Evolutionary conservation across 805 yeast genomes (phyloP), one percentile per base, ranked within the genome.

Genomic region (Candida takata): DNA sequence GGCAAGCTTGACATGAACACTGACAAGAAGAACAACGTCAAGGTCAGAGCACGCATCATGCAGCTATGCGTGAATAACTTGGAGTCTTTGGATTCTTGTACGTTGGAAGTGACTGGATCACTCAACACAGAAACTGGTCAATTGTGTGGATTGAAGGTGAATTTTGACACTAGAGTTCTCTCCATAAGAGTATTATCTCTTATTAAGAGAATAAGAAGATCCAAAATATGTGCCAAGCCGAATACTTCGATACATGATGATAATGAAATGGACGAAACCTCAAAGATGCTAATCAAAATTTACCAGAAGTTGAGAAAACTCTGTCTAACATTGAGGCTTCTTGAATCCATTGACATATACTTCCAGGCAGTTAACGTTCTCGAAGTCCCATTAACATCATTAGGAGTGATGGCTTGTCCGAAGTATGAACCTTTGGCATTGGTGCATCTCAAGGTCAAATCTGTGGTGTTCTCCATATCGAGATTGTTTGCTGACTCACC

Each of bases 401-500:
- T 33, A 4, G 40, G 40, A 15, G 36, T 50, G 5, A 39, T 48
- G 4, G 32, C 28, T 8, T 50, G 56, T 27, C 42, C 42, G 4
- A 24, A 41, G n/a, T 53, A 51, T 26, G 25, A 40, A 4, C 56
- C 57, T 8, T 15, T 43, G 21, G 52, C 45, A 0, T 36, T 47
- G n/a, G 35, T 50, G 25, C 47, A 49, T 27, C 29, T 50, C 12
- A 33, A 34, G 12, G 37, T 51, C 5, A 42, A 42, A 19, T 50
- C 58, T 2, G 39, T 44, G 21, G 43, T 43, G 2, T 41, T 58
- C 3, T 52, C 54, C 23, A 20, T 50, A 10, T 44, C 50, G 16
- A 52, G 62, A 38, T 57, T 57, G 34, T 45, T 43, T 28, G 45
- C 50, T 10, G 53, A 57, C 6, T 58, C 64, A 31, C 70, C 76